phyloP scores from a whole-genome alignment of 2,329 filamentous ascomycete species.

The Reticulascus tulasneorum region DNA sequence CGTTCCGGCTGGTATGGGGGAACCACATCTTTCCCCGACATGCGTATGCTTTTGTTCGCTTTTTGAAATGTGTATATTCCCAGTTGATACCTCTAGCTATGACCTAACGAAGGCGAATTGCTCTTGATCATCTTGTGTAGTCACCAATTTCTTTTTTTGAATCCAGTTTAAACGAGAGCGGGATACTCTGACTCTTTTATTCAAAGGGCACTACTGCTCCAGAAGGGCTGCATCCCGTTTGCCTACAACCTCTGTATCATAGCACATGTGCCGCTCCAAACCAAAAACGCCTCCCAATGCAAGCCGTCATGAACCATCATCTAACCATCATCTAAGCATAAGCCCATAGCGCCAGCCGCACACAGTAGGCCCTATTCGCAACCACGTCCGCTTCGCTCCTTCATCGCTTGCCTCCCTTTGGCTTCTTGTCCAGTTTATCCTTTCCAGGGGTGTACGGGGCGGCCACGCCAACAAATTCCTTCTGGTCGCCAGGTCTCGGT shows the following conservation, averaged over 20 bases:
- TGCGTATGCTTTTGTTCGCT: too few relatives aligned
- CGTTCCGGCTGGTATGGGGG: too few relatives aligned
- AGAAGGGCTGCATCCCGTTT: not conserved
- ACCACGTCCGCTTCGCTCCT: not conserved
- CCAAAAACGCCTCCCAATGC: slow-evolving; percentile 5
- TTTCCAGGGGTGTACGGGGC: slow-evolving; percentile 52
- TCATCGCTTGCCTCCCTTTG: slow-evolving; percentile 27
- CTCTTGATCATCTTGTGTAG: not conserved
- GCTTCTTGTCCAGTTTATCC: slow-evolving; percentile 42
- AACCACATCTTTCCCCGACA: too few relatives aligned
- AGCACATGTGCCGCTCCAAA: slow-evolving; percentile 4
- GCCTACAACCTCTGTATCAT: not conserved
- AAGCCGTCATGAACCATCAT: slow-evolving; percentile 2
- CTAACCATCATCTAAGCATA: not conserved
- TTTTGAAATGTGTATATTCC: too few relatives aligned
- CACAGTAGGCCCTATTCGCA: not conserved
- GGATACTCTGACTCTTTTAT: too few relatives aligned
- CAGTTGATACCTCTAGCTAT: slow-evolving; percentile 14
- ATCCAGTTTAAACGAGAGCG: not conserved
- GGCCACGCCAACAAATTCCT: slow-evolving; percentile 47
- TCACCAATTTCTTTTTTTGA: not conserved
- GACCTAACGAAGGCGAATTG: slow-evolving; percentile 10
- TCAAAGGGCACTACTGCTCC: too few relatives aligned
- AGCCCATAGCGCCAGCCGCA: not conserved
- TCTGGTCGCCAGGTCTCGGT: slow-evolving; percentile 31